Evolutionary conservation across 73 alveolate genomes (phyloP).

Genomic region (Loxodes magnus): DNA sequence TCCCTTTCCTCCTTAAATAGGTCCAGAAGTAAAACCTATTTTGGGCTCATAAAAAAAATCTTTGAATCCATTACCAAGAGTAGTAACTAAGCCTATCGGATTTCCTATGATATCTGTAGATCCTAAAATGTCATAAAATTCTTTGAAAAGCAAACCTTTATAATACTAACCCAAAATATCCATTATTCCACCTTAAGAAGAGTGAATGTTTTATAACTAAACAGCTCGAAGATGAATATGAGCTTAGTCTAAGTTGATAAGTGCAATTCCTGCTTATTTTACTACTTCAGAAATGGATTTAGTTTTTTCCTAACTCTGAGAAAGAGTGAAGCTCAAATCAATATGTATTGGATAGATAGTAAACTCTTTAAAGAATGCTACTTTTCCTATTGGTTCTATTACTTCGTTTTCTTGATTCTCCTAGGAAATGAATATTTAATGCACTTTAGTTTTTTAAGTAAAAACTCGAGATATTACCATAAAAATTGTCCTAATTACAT

Average conservation of each 20-base stretch:
- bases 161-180: slow-evolving; percentile 41
- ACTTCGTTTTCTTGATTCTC: slow-evolving; percentile 4
- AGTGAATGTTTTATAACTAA: slow-evolving; percentile 42
- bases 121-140: slow-evolving; percentile 44
- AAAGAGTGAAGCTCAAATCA: background rate
- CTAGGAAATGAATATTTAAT: no score
- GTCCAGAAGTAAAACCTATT: slow-evolving; percentile 81
- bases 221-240: slow-evolving; percentile 56
- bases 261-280: slow-evolving; percentile 53
- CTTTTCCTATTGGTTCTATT: slow-evolving; percentile 1
- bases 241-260: slow-evolving; percentile 64
- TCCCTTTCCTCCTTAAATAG: slow-evolving; percentile 86
- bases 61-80: slow-evolving; percentile 86
- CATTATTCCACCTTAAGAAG: slow-evolving; percentile 39
- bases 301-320: slow-evolving; percentile 19
- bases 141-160: slow-evolving; percentile 30
- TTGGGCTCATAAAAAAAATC: slow-evolving; percentile 91
- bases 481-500: no score
- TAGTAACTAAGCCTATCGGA: slow-evolving; percentile 79
- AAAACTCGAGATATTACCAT: no score
- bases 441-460: no score
- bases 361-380: background rate
- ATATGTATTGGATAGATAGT: slow-evolving; percentile 7
- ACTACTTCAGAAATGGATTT: slow-evolving; percentile 16
- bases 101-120: slow-evolving; percentile 82